phyloP scores from a whole-genome alignment of 345 rosid genomes.

The Euphorbia peplus region DNA sequence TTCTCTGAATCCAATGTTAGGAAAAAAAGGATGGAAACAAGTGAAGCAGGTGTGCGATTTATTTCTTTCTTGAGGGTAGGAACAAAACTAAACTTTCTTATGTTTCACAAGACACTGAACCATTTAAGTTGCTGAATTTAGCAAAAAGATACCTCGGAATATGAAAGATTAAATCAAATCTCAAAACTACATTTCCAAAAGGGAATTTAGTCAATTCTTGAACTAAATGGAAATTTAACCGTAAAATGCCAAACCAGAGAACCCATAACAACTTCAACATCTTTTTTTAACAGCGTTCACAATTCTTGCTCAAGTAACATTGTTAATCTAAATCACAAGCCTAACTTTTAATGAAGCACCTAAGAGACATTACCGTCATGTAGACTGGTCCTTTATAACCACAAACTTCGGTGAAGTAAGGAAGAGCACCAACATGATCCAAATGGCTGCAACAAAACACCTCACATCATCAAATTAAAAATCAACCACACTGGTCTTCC shows the following conservation, averaged over 20 bases:
- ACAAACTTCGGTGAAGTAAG: conserved; percentile 92
- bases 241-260: neutral
- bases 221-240: neutral
- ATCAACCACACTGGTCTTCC: neutral
- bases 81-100: neutral
- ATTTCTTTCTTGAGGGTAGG: neutral
- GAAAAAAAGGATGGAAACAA: neutral
- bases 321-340: neutral
- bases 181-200: neutral
- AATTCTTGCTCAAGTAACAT: neutral
- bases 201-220: neutral
- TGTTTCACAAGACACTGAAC: neutral
- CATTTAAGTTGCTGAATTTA: neutral
- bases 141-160: neutral
- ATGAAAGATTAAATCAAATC: neutral
- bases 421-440: conserved; percentile 94
- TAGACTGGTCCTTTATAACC: conserved; percentile 82
- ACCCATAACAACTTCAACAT: neutral
- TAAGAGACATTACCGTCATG: conserved; percentile 70
- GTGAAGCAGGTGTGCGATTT: neutral
- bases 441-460: conserved; percentile 49
- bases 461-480: neutral
- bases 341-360: conserved; percentile 10
- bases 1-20: neutral
- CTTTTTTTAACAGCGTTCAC: neutral